Evolutionary conservation across 2,329 filamentous ascomycete species (phyloP).

Genomic region (Colletotrichum liriopes): DNA sequence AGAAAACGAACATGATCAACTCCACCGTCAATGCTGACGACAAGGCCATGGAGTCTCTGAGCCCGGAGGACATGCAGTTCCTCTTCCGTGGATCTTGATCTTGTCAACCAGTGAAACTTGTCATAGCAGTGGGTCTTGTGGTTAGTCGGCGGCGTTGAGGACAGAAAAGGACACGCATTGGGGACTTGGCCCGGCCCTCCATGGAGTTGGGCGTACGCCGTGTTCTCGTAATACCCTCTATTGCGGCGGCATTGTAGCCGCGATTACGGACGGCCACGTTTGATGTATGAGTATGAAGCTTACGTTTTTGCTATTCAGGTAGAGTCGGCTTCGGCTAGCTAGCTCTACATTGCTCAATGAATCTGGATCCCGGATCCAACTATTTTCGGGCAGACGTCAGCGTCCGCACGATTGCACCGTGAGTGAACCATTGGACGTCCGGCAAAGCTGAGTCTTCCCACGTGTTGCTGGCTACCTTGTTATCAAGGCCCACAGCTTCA

Average conservation of each 20-base stretch:
- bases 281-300: conserved; percentile 2
- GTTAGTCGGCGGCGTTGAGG: conserved; percentile 21
- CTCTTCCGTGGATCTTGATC: conserved; percentile 80
- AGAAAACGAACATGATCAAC: conserved; percentile 98
- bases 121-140: background rate
- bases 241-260: conserved; percentile 11
- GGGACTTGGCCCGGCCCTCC: conserved; percentile 1
- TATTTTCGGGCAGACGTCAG: background rate
- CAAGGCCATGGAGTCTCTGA: conserved; percentile 91
- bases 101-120: background rate
- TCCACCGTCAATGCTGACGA: conserved; percentile 96
- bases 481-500: conserved; percentile 18
- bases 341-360: conserved; percentile 15
- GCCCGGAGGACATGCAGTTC: conserved; percentile 94
- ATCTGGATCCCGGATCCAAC: conserved; percentile 12
- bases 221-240: conserved; percentile 22
- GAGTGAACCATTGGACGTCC: background rate
- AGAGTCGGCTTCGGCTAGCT: conserved; percentile 7
- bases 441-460: background rate
- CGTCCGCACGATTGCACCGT: background rate
- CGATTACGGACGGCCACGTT: conserved; percentile 3
- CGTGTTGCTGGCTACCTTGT: background rate
- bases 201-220: conserved; percentile 25
- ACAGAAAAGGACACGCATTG: conserved; percentile 10
- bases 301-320: background rate